phyloP scores from a whole-genome alignment of 2,329 filamentous ascomycete genomes.

The Xylariaceae sp. region DNA sequence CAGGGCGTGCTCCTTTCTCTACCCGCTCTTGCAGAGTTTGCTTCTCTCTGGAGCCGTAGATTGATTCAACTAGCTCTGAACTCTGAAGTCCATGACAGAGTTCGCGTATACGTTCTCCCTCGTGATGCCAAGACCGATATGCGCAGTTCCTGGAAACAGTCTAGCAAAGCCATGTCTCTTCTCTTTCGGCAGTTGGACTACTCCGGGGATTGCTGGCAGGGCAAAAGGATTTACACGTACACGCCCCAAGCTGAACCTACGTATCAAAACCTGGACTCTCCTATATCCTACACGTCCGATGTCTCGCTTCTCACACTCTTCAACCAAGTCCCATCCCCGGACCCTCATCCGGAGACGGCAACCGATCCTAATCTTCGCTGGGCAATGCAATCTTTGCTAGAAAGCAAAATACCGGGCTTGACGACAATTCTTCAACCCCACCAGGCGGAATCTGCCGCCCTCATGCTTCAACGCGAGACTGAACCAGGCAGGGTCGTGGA shows the following conservation, averaged over 20 bases:
- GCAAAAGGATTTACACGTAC: constrained; percentile 27
- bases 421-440: constrained; percentile 67
- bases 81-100: constrained; percentile 24
- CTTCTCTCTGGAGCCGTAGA: constrained; percentile 30
- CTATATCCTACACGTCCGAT: constrained; percentile 34
- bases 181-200: constrained; percentile 53
- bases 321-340: constrained; percentile 65
- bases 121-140: constrained; percentile 55
- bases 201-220: constrained; percentile 51
- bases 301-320: constrained; percentile 63
- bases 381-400: constrained; percentile 51
- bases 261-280: constrained; percentile 24
- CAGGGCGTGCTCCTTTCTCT: constrained; percentile 30
- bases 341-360: constrained; percentile 47
- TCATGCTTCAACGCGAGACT: constrained; percentile 78
- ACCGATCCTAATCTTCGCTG: constrained; percentile 45
- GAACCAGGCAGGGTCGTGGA: constrained; percentile 62
- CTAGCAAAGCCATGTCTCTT: constrained; percentile 41
- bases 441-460: constrained; percentile 70
- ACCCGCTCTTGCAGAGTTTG: constrained; percentile 22
- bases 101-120: constrained; percentile 59
- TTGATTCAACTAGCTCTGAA: constrained; percentile 44
- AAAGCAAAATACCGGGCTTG: constrained; percentile 50
- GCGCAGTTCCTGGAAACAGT: constrained; percentile 44
- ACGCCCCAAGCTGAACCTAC: constrained; percentile 11